phyloP scores from a whole-genome alignment of 2,329 filamentous ascomycete species.

The Fusarium tanahbumbuense region DNA sequence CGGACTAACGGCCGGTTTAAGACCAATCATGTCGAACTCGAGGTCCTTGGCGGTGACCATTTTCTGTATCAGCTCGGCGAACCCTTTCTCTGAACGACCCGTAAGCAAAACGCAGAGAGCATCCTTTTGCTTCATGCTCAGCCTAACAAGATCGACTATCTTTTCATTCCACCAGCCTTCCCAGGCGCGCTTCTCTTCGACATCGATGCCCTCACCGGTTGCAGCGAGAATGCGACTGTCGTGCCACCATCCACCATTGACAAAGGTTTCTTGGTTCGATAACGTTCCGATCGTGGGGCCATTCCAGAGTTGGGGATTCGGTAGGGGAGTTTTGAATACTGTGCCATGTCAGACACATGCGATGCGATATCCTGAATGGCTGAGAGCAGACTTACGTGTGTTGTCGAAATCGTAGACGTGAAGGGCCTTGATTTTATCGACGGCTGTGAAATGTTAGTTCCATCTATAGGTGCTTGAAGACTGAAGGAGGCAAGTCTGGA shows the following conservation, averaged over 20 bases:
- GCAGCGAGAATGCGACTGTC: slow-evolving; percentile 86
- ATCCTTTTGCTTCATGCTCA: slow-evolving; percentile 87
- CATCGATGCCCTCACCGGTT: slow-evolving; percentile 83
- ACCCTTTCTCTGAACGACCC: slow-evolving; percentile 81
- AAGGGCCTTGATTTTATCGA: slow-evolving; percentile 78
- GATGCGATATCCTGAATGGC: neutral
- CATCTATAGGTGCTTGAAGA: slow-evolving; percentile 22
- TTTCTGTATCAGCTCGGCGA: slow-evolving; percentile 81
- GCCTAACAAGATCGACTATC: slow-evolving; percentile 80
- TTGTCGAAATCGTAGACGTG: slow-evolving; percentile 99
- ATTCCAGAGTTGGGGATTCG: slow-evolving; percentile 90
- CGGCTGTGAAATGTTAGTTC: slow-evolving; percentile 54
- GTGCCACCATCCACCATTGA: slow-evolving; percentile 97
- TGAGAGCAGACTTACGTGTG: slow-evolving; percentile 70
- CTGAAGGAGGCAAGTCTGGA: neutral
- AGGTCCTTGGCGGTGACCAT: slow-evolving; percentile 83
- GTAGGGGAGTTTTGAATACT: slow-evolving; percentile 93
- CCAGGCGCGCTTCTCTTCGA: slow-evolving; percentile 87
- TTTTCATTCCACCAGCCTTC: slow-evolving; percentile 97
- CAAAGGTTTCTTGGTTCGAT: slow-evolving; percentile 78
- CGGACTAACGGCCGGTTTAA: slow-evolving; percentile 88
- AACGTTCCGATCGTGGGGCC: slow-evolving; percentile 80
- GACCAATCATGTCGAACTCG: slow-evolving; percentile 86
- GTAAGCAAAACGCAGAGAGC: slow-evolving; percentile 88
- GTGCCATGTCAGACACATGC: slow-evolving; percentile 1